phyloP scores from a whole-genome alignment of 768 basidiomycete genomes.

The Rubroboletus pulcherrimus region DNA sequence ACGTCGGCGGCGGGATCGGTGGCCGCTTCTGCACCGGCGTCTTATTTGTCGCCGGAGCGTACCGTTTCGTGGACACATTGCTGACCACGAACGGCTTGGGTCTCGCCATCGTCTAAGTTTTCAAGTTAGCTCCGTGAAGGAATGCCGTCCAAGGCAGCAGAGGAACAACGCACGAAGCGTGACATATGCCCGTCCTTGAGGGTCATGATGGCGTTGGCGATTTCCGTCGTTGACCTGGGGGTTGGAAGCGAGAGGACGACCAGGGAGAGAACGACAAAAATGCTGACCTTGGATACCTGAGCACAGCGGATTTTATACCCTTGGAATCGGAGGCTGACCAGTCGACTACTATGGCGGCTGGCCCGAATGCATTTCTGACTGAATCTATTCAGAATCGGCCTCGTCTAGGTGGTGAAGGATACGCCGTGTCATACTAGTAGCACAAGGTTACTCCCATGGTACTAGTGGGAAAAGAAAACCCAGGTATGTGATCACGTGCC shows the following conservation, averaged over 20 bases:
- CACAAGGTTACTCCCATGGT: too few relatives aligned
- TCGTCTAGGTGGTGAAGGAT: neutral
- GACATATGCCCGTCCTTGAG: neutral
- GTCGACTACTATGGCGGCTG: neutral
- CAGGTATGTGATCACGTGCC: slow-evolving; percentile 6
- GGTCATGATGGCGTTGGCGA: neutral
- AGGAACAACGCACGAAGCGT: neutral
- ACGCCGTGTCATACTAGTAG: too few relatives aligned
- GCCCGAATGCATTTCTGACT: neutral
- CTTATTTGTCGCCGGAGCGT: neutral
- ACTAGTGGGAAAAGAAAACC: too few relatives aligned
- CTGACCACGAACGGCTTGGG: slow-evolving; percentile 11
- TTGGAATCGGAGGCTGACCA: neutral
- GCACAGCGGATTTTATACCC: neutral
- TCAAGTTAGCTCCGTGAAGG: neutral
- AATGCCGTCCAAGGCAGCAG: neutral
- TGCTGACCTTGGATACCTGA: neutral
- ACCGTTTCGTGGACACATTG: neutral
- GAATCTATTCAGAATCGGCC: neutral
- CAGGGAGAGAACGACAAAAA: neutral
- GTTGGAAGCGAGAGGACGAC: neutral
- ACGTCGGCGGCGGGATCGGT: neutral
- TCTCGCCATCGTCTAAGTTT: neutral
- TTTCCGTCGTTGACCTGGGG: neutral
- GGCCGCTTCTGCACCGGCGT: neutral